These are phyloP conservation scores for Trichoderma endophyticum DNA, from an alignment of 2,329 filamentous ascomycete species.

Conservation along the genomic window DNA sequence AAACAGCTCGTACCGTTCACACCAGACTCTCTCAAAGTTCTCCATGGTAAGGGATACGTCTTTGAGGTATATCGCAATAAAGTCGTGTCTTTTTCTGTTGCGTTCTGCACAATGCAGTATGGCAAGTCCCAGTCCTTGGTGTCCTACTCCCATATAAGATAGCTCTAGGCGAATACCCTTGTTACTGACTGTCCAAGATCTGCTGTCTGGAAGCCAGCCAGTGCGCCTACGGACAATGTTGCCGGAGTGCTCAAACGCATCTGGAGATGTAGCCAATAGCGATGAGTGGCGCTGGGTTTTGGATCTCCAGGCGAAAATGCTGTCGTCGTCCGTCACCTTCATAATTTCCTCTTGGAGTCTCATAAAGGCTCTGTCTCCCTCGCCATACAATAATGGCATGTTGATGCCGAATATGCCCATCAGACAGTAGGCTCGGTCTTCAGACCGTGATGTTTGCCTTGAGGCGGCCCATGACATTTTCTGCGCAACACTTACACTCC, in stretches of 20 bases:
- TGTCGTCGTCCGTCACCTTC: slow-evolving; percentile 9
- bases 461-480: background rate
- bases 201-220: background rate
- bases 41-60: background rate
- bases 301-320: slow-evolving; percentile 8
- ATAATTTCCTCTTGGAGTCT: background rate
- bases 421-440: slow-evolving; percentile 8
- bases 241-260: background rate
- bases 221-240: background rate
- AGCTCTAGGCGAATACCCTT: background rate
- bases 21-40: slow-evolving; percentile 1
- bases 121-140: background rate
- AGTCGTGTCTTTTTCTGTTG: background rate
- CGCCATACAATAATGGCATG: slow-evolving; percentile 1
- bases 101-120: slow-evolving; percentile 2
- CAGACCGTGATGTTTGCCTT: background rate
- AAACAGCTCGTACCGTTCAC: background rate
- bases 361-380: slow-evolving; percentile 4
- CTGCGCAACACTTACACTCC: background rate
- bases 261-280: slow-evolving; percentile 2
- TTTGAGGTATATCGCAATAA: slow-evolving; percentile 8
- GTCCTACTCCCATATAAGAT: slow-evolving; percentile 1
- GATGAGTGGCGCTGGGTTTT: background rate
- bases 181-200: background rate
- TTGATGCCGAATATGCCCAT: slow-evolving; percentile 14